Conservation (phyloP, 192 early-diverging fungal species). For the Backusella australiensis region DNA sequence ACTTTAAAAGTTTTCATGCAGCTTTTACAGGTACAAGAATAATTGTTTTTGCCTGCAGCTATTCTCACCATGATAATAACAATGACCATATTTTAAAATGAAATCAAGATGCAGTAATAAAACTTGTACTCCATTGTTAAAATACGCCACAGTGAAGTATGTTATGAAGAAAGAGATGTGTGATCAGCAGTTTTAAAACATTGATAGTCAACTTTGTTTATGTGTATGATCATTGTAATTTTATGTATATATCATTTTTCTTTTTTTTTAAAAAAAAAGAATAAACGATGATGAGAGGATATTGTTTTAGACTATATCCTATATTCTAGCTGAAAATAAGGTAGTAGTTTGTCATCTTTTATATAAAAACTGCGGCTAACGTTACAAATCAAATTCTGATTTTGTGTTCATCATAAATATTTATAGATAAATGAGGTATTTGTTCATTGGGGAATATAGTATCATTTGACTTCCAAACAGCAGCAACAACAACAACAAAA, state of each 20-base stretch:
- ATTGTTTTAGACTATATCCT: no score
- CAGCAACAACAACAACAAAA: neutral
- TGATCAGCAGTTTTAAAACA: neutral
- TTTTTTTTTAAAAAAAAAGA: neutral
- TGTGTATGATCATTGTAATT: neutral
- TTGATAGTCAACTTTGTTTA: neutral
- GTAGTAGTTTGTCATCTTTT: no score
- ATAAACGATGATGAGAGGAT: no score
- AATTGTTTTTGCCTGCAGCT: neutral
- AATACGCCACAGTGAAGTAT: neutral
- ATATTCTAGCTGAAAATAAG: no score
- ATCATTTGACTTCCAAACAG: neutral
- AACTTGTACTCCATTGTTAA: neutral
- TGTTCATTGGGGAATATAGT: neutral
- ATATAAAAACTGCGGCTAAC: no score
- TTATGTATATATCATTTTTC: neutral
- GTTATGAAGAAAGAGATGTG: neutral
- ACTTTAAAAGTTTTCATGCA: neutral
- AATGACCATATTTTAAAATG: no score
- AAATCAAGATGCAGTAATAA: neutral
- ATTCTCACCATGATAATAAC: neutral
- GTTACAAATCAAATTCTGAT: neutral
- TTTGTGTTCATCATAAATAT: neutral
- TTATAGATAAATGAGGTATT: constrained; percentile 6
- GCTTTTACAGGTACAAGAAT: neutral